Evolutionary conservation across 2,329 filamentous ascomycete genomes (phyloP).

Genomic region (Hysterium pulicare): DNA sequence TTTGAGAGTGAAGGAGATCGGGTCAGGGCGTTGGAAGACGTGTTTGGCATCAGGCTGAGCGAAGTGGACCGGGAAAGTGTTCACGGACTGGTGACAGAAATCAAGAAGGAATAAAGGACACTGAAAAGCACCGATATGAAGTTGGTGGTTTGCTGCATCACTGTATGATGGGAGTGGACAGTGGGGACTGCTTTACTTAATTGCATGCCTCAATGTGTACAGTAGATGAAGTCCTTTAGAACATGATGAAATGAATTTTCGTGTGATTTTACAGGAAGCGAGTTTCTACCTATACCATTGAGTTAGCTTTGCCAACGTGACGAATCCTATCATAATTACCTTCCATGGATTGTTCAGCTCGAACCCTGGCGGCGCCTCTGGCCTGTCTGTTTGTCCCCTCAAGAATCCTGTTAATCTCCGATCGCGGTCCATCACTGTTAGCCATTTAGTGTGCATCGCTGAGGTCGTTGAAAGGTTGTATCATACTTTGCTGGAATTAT

Average conservation of each 20-base stretch:
- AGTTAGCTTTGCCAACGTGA: slow-evolving; percentile 19
- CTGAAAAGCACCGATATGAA: too few relatives aligned
- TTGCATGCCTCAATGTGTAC: too few relatives aligned
- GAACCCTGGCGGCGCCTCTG: slow-evolving; percentile 58
- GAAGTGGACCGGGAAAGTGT: slow-evolving; percentile 39
- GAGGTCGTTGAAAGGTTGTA: slow-evolving; percentile 26
- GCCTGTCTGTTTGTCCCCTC: slow-evolving; percentile 60
- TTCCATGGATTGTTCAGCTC: slow-evolving; percentile 67
- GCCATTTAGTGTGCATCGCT: slow-evolving; percentile 24
- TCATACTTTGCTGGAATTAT: slow-evolving; percentile 52
- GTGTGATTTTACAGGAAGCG: slow-evolving; percentile 31
- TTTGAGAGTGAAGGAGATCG: slow-evolving; percentile 44
- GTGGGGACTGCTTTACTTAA: too few relatives aligned
- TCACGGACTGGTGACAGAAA: slow-evolving; percentile 29
- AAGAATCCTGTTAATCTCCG: slow-evolving; percentile 58
- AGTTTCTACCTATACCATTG: slow-evolving; percentile 32
- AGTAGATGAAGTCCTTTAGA: too few relatives aligned
- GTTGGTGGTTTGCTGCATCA: too few relatives aligned
- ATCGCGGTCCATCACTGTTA: slow-evolving; percentile 65
- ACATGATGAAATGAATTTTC: too few relatives aligned
- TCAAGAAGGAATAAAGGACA: slow-evolving; percentile 17
- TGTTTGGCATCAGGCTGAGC: slow-evolving; percentile 43
- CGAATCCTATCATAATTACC: slow-evolving; percentile 40
- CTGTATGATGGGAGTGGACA: too few relatives aligned
- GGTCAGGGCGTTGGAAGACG: slow-evolving; percentile 41